Conservation (phyloP, 139 green algal genomes). For the Chlorella sp. region DNA sequence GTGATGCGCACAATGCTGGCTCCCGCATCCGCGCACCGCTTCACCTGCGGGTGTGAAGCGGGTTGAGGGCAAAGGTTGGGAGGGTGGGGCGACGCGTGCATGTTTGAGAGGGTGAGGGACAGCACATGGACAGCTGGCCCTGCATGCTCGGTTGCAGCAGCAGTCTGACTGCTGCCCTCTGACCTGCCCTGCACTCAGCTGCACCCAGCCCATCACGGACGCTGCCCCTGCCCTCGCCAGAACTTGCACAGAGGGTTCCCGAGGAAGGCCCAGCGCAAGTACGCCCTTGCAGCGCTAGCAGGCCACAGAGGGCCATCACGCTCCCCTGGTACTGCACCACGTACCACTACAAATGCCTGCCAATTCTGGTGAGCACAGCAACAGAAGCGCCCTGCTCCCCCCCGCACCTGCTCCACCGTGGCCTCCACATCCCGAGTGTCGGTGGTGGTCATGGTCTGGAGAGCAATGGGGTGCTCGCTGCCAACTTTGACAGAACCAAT, state of each 20-base stretch:
- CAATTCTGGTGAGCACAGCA: background rate
- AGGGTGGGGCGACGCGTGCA: background rate
- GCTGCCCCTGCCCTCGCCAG: too few species aligned
- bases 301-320: too few species aligned
- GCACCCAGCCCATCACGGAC: background rate
- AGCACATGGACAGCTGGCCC: background rate
- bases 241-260: too few species aligned
- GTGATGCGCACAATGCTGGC: slow-evolving; percentile 98
- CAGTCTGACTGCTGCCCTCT: background rate
- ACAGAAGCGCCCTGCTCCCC: background rate
- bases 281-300: too few species aligned
- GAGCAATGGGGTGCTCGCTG: slow-evolving; percentile 89
- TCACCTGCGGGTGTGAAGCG: slow-evolving; percentile 97
- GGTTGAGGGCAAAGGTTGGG: background rate
- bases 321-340: too few species aligned
- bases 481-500: slow-evolving; percentile 95
- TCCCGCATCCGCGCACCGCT: slow-evolving; percentile 95
- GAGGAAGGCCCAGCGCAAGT: too few species aligned
- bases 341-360: too few species aligned
- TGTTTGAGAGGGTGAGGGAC: background rate
- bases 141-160: background rate
- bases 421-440: slow-evolving; percentile 92
- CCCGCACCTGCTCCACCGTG: slow-evolving; percentile 91
- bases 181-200: background rate
- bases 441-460: slow-evolving; percentile 99